Evolutionary conservation across 129 eudicot genomes (phyloP), one percentile per base, ranked within the genome.

Genomic region (Centella asiatica): DNA sequence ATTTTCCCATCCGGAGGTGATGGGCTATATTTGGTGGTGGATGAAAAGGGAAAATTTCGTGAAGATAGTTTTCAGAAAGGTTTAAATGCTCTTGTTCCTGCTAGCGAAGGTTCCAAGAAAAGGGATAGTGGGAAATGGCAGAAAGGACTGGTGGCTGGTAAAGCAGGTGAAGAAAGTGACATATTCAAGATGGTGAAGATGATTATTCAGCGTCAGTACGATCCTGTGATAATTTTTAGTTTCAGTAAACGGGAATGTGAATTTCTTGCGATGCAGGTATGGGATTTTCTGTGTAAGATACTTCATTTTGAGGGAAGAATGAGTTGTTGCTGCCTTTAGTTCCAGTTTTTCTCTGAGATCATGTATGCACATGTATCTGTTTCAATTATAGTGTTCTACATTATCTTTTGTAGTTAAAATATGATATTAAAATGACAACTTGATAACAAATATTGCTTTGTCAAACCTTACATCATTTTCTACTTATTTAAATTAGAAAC

Each of bases 181-280:
- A 93, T 93, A 36, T 93, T 93, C 64, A 93, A 93, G 73, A 80
- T 93, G 95, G 96, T 93, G 74, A 93, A 93, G 67, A 93, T 93
- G 96, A 89, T 93, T 68, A 82, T 93, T 66, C 79, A 73, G 73
- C 96, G 99, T 58, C 99, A 93, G 67, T 93, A 93, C 71, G 99
- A 93, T 64, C 99, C 99, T 12, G 99, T 93, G 33, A 93, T 93
- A 61, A 74, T 90, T 36, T 93, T 93, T 54, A 93, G 99, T 70
- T 93, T 93, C 70, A 93, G 99, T 74, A 93, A 93, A 83, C 82
- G 96, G 73, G 99, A 93, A 69, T 93, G 99, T 74, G 99, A 93
- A 75, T 77, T 72, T 33, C 99, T 93, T 57, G 99, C 99, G 23
- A 88, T 93, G 99, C 99, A 93, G 98, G 98, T 84, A 76, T 4